These are phyloP conservation scores for Cytospora piceicola DNA, from an alignment of 2,329 filamentous ascomycete species.

Conservation along the genomic window DNA sequence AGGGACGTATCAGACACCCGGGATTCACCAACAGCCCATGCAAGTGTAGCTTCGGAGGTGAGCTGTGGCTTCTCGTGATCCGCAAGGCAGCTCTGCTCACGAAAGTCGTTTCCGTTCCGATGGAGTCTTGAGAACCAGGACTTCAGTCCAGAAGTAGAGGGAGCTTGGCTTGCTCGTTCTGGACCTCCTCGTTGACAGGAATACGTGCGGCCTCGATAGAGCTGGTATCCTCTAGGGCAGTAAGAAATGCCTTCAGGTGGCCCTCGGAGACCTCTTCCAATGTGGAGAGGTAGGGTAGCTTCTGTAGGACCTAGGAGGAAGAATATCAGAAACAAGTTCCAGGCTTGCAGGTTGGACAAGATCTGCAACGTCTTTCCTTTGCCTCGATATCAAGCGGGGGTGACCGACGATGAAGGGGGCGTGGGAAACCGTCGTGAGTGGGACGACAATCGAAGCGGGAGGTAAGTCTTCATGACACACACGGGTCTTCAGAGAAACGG, in stretches of 20 bases:
- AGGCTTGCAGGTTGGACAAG: constrained; percentile 1
- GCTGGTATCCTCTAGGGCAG: background rate
- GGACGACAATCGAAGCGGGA: background rate
- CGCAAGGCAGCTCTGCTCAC: constrained; percentile 2
- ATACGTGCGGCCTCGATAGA: constrained; percentile 7
- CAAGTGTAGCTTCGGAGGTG: constrained; percentile 25
- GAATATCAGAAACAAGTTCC: constrained; percentile 21
- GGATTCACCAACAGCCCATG: constrained; percentile 11
- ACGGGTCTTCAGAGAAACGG: constrained; percentile 3
- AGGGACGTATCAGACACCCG: constrained; percentile 21
- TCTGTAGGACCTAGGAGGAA: constrained; percentile 24
- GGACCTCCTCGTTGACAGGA: constrained; percentile 11
- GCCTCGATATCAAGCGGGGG: constrained; percentile 7
- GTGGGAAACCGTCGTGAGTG: background rate
- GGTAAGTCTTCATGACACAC: constrained; percentile 6
- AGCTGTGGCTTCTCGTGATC: constrained; percentile 1
- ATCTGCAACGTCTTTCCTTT: background rate
- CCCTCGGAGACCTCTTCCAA: constrained; percentile 3
- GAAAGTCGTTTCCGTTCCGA: background rate
- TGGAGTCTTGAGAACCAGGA: background rate
- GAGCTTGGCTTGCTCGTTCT: constrained; percentile 6
- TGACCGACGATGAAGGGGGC: background rate
- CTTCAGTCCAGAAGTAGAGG: background rate
- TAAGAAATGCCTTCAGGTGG: background rate
- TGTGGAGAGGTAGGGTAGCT: constrained; percentile 6